A percentile compares a stretch with the other conserved stretches of the same genome.
These are phyloP conservation scores for Acanthamoeba lenticulata DNA, from an alignment of 208 protist species.

Conservation along the genomic window DNA sequence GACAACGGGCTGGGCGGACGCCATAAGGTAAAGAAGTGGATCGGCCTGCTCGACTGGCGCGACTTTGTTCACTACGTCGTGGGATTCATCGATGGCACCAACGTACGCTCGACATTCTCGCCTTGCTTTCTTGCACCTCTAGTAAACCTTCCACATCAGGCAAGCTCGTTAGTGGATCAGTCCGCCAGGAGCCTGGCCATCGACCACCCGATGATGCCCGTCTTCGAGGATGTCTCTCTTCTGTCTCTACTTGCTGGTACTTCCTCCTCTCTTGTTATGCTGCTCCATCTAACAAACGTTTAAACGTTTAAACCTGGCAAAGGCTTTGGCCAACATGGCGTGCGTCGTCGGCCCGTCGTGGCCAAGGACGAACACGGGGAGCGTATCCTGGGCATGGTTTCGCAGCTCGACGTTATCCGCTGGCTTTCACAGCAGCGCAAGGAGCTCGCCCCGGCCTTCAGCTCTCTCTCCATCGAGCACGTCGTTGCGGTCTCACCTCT, in stretches of 20 bases:
- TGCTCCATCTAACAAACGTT: not conserved
- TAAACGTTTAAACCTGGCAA: not conserved
- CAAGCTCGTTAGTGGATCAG: not conserved
- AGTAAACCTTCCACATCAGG: too few species aligned
- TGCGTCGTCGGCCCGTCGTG: not conserved
- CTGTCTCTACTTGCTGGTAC: not conserved
- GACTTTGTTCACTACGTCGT: conserved; percentile 32
- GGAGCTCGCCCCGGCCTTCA: not conserved
- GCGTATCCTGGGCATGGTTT: not conserved
- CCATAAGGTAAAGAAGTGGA: not conserved
- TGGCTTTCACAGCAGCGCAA: not conserved
- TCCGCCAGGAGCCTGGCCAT: not conserved
- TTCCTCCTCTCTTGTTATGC: not conserved
- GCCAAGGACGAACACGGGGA: not conserved
- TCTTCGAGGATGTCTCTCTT: not conserved
- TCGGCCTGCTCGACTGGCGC: conserved; percentile 40
- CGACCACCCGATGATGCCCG: not conserved
- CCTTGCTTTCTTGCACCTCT: not conserved
- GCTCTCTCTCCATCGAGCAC: not conserved
- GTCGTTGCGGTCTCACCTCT: not conserved
- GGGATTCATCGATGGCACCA: not conserved
- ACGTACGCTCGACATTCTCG: not conserved
- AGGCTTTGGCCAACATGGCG: not conserved
- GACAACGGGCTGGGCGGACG: not conserved
- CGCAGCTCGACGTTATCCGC: conserved; percentile 16